Percentiles rank a stretch among this genome's conserved stretches.
These are phyloP conservation scores for Meyerozyma guilliermondii DNA, from an alignment of 1,139 yeast genomes.

Conservation along the genomic window DNA sequence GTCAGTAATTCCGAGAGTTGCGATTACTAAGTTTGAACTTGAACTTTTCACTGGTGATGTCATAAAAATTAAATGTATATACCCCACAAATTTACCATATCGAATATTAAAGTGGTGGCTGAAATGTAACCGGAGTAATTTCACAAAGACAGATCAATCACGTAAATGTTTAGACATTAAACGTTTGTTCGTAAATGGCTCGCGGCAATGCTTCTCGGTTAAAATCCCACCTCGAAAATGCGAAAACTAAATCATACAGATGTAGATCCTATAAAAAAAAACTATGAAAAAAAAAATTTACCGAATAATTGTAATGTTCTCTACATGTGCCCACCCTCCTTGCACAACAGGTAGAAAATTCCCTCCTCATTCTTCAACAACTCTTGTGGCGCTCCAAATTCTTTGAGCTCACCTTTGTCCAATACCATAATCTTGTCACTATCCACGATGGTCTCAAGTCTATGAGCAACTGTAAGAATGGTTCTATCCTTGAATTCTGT, in stretches of 20 bases:
- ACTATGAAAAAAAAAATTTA: neutral
- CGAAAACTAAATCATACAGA: neutral
- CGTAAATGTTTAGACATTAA: too few species aligned
- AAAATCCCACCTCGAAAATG: too few species aligned
- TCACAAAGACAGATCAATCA: too few species aligned
- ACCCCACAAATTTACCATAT: too few species aligned
- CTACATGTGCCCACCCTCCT: constrained; percentile 24
- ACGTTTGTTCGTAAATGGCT: too few species aligned
- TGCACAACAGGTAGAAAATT: constrained; percentile 28
- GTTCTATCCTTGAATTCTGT: constrained; percentile 28
- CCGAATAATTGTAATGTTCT: neutral
- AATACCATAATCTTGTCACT: constrained; percentile 30
- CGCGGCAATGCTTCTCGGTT: too few species aligned
- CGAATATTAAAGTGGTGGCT: too few species aligned
- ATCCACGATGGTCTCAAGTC: constrained; percentile 32
- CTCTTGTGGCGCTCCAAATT: constrained; percentile 26
- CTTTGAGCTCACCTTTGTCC: constrained; percentile 27
- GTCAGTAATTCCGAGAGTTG: too few species aligned
- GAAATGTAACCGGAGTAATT: too few species aligned
- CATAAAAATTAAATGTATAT: too few species aligned
- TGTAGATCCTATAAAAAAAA: neutral
- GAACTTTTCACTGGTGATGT: too few species aligned
- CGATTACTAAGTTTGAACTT: too few species aligned
- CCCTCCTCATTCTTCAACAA: constrained; percentile 20
- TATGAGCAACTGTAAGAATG: constrained; percentile 33